Evolutionary conservation across 2,329 filamentous ascomycete genomes (phyloP).

Genomic region (Ophiostoma fasciatum): DNA sequence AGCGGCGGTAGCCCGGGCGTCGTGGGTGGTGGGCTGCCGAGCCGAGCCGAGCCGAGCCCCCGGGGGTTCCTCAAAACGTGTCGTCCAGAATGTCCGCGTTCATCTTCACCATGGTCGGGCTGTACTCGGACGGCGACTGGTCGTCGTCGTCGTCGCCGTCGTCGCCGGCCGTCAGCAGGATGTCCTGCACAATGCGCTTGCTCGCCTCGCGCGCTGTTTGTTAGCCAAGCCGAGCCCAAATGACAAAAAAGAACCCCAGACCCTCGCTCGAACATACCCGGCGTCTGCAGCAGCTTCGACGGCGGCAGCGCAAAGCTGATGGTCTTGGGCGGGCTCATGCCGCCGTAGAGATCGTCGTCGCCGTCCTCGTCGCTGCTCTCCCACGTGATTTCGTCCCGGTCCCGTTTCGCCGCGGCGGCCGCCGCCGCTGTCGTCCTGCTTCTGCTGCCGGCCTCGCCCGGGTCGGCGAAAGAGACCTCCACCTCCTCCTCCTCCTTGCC

Average conservation of each 20-base stretch:
- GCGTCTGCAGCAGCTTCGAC: constrained; percentile 65
- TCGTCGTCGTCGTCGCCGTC: constrained; percentile 24
- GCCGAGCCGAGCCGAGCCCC: too few relatives aligned
- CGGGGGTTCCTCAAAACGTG: constrained; percentile 47
- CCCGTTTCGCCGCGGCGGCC: constrained; percentile 14
- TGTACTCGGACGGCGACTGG: constrained; percentile 42
- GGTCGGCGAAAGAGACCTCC: constrained; percentile 23
- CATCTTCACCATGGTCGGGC: constrained; percentile 51
- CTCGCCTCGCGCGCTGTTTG: constrained; percentile 59
- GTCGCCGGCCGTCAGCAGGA: constrained; percentile 61
- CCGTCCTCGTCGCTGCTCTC: constrained; percentile 58
- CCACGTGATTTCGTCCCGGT: constrained; percentile 50
- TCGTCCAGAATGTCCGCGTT: constrained; percentile 47
- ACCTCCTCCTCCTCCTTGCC: too few relatives aligned
- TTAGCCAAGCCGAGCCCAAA: neutral
- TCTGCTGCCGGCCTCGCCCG: neutral
- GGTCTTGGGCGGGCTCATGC: constrained; percentile 84
- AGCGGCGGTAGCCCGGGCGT: too few relatives aligned
- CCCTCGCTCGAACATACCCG: constrained; percentile 32
- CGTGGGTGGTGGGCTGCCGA: too few relatives aligned
- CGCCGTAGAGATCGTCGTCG: constrained; percentile 45
- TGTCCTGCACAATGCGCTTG: constrained; percentile 65
- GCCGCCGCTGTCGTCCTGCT: constrained; percentile 13
- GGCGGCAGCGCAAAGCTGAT: constrained; percentile 74
- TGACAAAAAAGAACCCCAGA: too few relatives aligned